These are phyloP conservation scores for Leucocoprinus birnbaumii DNA, from an alignment of 768 basidiomycete species.

Conservation along the genomic window DNA sequence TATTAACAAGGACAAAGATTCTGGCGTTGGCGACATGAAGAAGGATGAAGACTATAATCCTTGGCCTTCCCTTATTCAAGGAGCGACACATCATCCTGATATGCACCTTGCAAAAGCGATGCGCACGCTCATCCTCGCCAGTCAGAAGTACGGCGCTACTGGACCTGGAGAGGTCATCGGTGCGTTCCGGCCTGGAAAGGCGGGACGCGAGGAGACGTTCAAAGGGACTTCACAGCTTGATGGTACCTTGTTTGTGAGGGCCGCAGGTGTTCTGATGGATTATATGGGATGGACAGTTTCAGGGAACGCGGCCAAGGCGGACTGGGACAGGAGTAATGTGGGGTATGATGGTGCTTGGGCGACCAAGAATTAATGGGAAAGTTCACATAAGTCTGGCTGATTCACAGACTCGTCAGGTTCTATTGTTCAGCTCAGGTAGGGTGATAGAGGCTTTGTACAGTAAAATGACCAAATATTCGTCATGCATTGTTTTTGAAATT, in stretches of 20 bases:
- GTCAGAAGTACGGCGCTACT: conserved; percentile 42
- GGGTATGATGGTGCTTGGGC: conserved; percentile 65
- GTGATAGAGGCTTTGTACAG: no score
- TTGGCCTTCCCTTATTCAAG: conserved; percentile 48
- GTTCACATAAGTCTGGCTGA: no score
- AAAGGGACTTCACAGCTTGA: conserved; percentile 41
- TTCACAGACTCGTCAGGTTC: no score
- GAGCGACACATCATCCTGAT: conserved; percentile 46
- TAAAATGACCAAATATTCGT: no score
- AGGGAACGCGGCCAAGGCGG: conserved; percentile 42
- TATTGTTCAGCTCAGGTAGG: no score
- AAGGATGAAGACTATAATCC: conserved; percentile 41
- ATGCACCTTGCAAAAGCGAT: conserved; percentile 49
- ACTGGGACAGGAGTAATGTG: conserved; percentile 56
- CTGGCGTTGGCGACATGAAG: conserved; percentile 31
- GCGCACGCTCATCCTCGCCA: conserved; percentile 45
- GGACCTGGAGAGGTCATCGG: conserved; percentile 38
- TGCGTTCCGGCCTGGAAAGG: conserved; percentile 26
- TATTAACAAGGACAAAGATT: conserved; percentile 12
- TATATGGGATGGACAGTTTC: conserved; percentile 52
- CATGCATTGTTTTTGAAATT: no score
- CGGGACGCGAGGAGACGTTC: conserved; percentile 39
- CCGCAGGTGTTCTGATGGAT: conserved; percentile 55
- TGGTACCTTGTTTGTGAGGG: conserved; percentile 54
- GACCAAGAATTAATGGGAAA: conserved; percentile 21